These are phyloP conservation scores for Rhodotorula sphaerocarpa DNA, from an alignment of 768 basidiomycete genomes.

Conservation along the genomic window DNA sequence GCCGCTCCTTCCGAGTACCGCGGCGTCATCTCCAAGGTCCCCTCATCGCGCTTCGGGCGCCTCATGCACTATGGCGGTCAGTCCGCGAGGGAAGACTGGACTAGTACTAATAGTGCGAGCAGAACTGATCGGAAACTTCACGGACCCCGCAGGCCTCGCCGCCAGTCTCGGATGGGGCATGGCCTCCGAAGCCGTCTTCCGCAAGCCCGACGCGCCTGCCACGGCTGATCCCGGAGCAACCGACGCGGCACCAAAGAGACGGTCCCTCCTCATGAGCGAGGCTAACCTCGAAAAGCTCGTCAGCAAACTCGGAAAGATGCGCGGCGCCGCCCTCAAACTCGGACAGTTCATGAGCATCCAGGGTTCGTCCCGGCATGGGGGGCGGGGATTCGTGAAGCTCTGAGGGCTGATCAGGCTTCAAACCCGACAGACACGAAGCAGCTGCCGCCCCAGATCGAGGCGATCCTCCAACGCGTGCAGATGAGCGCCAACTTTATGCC, in stretches of 20 bases:
- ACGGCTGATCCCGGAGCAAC: slow-evolving; percentile 26
- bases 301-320: slow-evolving; percentile 85
- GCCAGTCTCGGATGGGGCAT: slow-evolving; percentile 83
- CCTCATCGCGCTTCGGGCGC: slow-evolving; percentile 77
- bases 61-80: slow-evolving; percentile 88
- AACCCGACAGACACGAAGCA: slow-evolving; percentile 65
- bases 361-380: slow-evolving; percentile 50
- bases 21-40: slow-evolving; percentile 52
- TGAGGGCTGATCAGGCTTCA: neutral
- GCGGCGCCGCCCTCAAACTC: slow-evolving; percentile 89
- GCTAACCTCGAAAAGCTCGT: slow-evolving; percentile 84
- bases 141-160: slow-evolving; percentile 60
- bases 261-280: slow-evolving; percentile 76
- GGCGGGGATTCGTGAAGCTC: too few species aligned
- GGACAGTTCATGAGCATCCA: slow-evolving; percentile 98
- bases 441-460: slow-evolving; percentile 76
- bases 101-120: too few species aligned
- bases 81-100: neutral
- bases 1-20: too few species aligned
- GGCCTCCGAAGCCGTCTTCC: slow-evolving; percentile 71
- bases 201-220: slow-evolving; percentile 36
- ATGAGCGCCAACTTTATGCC: slow-evolving; percentile 98
- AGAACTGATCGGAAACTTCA: too few species aligned
- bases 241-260: slow-evolving; percentile 5
- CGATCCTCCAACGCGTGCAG: slow-evolving; percentile 81